Conservation (phyloP, 176 grass and related monocot species). For the Musa schizocarpa region DNA sequence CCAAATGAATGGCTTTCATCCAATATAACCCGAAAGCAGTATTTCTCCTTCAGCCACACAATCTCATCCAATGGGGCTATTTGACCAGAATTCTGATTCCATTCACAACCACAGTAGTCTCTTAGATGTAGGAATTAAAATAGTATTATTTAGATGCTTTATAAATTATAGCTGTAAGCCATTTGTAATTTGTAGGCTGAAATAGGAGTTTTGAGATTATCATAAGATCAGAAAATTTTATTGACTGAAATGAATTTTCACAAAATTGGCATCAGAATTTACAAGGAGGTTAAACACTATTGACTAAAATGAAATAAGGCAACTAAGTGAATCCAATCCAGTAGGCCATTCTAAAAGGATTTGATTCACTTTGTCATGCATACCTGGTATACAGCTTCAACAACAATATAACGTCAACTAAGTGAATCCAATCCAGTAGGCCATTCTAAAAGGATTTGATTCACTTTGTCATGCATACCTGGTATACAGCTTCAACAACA, state of each 20-base stretch:
- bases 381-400: slow-evolving; percentile 91
- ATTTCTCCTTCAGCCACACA: slow-evolving; percentile 85
- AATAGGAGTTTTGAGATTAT: background rate
- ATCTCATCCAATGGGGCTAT: slow-evolving; percentile 84
- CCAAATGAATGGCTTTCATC: slow-evolving; percentile 96
- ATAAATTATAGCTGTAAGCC: background rate
- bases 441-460: slow-evolving; percentile 8
- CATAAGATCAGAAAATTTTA: too few relatives aligned
- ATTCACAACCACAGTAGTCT: background rate
- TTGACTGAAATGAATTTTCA: background rate
- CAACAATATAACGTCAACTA: slow-evolving; percentile 75
- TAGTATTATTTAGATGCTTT: too few relatives aligned
- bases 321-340: background rate
- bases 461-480: slow-evolving; percentile 35
- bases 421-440: background rate
- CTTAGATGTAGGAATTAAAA: too few relatives aligned
- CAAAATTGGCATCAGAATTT: background rate
- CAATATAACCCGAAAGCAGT: slow-evolving; percentile 73
- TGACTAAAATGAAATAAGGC: background rate
- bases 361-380: background rate
- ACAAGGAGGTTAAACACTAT: background rate
- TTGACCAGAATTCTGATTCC: slow-evolving; percentile 75
- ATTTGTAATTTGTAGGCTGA: background rate
- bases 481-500: slow-evolving; percentile 88
- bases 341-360: background rate